Evolutionary conservation across 2,329 filamentous ascomycete species (phyloP), one percentile per base, ranked within the genome.

Genomic region (Talaromyces sp.): DNA sequence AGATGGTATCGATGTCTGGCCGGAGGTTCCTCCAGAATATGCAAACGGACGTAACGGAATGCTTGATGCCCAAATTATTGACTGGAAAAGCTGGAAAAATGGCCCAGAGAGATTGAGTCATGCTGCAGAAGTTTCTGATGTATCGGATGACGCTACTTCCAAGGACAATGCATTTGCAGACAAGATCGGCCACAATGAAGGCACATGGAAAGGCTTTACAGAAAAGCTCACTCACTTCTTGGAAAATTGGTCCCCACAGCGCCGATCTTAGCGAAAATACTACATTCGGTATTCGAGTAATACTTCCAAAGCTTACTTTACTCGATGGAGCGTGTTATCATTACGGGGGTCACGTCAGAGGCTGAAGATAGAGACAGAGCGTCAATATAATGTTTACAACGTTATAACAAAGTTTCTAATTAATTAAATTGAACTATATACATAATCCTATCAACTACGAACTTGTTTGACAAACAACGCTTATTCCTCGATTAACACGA

Each of bases 1-100:
- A 22, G 81, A 83, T 66, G 80, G 80, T 0, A 69, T 81, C 47
- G 80, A 83, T 67, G 72, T 66, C 19, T 81, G 77, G 78, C 79
- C 79, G 1, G 66, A 73, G 22, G 66, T 75, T 51, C 71, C 54
- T 22, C 33, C 54, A 2, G 54, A 56, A 56, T 56, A 56, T 4
- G 54, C 54, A 19, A 56, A 56, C 70, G 36, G 54, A 25, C 33
- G 54, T 13, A 56, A 56, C 19, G 54, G 54, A 15, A 27, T 56
- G 39, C 22, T 27, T 27, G 54, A 56, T 42, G 22, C 4, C 6
- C 54, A 56, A 11, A 25, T 22, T 9, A 42, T 56, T 9, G 54
- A 56, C 22, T 56, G 54, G 54, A 42, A 42, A 27, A 42, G 10
- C 10, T 56, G 54, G 54, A 44, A 56, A 17, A 13, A 42, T 17